Conservation (phyloP, 2,329 filamentous ascomycete species). For the Dothiorella sarmentorum region DNA sequence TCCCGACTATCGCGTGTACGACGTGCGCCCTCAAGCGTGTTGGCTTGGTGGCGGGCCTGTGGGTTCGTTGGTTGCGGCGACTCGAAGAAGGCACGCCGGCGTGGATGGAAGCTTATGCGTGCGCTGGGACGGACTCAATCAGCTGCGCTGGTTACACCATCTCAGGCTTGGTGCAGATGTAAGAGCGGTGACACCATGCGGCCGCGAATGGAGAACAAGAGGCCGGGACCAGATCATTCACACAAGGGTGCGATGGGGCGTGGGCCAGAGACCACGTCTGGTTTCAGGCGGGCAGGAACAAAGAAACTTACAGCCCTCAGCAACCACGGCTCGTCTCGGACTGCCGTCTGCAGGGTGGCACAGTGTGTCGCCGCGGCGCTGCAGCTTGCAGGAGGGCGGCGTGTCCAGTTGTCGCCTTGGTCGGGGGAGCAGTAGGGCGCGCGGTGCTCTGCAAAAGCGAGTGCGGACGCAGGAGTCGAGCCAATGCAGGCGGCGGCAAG, state of each 20-base stretch:
- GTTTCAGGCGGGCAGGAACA: constrained; percentile 18
- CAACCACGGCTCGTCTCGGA: constrained; percentile 18
- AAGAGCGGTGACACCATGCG: constrained; percentile 17
- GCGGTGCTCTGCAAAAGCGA: constrained; percentile 6
- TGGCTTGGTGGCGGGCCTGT: constrained; percentile 14
- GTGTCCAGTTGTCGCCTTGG: constrained; percentile 14
- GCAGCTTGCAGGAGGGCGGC: constrained; percentile 6
- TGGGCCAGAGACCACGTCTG: constrained; percentile 12
- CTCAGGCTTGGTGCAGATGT: constrained; percentile 15
- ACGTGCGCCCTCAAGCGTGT: constrained; percentile 15
- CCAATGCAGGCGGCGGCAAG: constrained; percentile 10
- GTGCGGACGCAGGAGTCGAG: constrained; percentile 6
- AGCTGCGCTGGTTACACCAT: constrained; percentile 18
- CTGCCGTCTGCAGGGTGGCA: constrained; percentile 14
- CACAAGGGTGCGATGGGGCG: constrained; percentile 7
- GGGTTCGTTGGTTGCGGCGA: constrained; percentile 16
- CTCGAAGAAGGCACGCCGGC: constrained; percentile 16
- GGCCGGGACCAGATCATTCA: constrained; percentile 13
- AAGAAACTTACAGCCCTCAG: constrained; percentile 19
- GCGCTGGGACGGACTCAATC: constrained; percentile 16
- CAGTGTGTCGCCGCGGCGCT: constrained; percentile 2
- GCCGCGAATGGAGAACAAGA: constrained; percentile 16
- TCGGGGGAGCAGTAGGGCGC: not conserved
- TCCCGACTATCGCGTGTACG: constrained; percentile 10
- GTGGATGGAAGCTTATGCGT: constrained; percentile 17